phyloP scores from a whole-genome alignment of 2,329 filamentous ascomycete genomes.

The Tolypocladium tropicale region DNA sequence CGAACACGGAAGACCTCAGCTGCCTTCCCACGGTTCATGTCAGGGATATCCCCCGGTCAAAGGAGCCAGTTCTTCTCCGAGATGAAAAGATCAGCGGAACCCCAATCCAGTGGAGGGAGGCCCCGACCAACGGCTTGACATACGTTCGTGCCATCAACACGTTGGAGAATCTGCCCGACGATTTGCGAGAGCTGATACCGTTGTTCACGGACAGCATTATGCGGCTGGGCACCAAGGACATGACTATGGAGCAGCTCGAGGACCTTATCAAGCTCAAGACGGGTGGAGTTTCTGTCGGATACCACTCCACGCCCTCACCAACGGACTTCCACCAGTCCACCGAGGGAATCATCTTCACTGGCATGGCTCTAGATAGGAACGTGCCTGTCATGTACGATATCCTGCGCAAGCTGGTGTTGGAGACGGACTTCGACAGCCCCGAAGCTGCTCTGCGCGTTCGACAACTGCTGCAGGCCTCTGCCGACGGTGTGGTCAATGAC shows the following conservation, averaged over 20 bases:
- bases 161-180: conserved; percentile 69
- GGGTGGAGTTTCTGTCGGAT: conserved; percentile 76
- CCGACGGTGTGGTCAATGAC: conserved; percentile 82
- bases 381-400: conserved; percentile 86
- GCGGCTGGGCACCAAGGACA: conserved; percentile 79
- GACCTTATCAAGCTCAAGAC: conserved; percentile 95
- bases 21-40: conserved; percentile 84
- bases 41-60: conserved; percentile 73
- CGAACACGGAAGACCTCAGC: conserved; percentile 74
- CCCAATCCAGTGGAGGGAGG: conserved; percentile 80
- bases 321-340: conserved; percentile 57
- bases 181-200: conserved; percentile 74
- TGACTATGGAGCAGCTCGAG: conserved; percentile 89
- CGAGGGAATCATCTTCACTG: conserved; percentile 76
- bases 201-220: conserved; percentile 89
- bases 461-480: conserved; percentile 75
- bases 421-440: conserved; percentile 81
- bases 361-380: conserved; percentile 83
- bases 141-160: conserved; percentile 88
- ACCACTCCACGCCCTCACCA: conserved; percentile 74
- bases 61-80: conserved; percentile 48
- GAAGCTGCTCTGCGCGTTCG: conserved; percentile 74
- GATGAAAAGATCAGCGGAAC: conserved; percentile 57
- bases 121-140: conserved; percentile 88
- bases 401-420: conserved; percentile 66